phyloP scores from a whole-genome alignment of 2,329 filamentous ascomycete species.

The Colletotrichum spinosum region DNA sequence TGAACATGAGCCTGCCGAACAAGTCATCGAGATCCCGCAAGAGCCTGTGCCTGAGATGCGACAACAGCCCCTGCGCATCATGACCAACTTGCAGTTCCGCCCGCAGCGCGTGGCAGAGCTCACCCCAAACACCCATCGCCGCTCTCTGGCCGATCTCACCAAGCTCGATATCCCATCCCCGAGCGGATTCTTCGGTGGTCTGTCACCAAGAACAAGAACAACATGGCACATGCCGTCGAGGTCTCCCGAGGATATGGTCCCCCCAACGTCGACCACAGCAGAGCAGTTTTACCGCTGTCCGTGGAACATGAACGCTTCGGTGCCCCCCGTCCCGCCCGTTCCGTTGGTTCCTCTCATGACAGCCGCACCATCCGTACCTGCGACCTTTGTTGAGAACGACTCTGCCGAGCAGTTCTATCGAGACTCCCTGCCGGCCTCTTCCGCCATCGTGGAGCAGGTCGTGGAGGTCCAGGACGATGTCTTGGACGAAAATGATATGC shows the following conservation, averaged over 20 bases:
- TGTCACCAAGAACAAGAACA: slow-evolving; percentile 79
- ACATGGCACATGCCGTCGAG: slow-evolving; percentile 80
- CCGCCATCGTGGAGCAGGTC: slow-evolving; percentile 72
- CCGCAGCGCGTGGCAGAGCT: slow-evolving; percentile 46
- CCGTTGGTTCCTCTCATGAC: slow-evolving; percentile 5
- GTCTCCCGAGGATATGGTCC: slow-evolving; percentile 65
- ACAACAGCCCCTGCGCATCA: slow-evolving; percentile 62
- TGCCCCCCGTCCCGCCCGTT: slow-evolving; percentile 46
- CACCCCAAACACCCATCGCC: slow-evolving; percentile 58
- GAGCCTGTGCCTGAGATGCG: slow-evolving; percentile 62
- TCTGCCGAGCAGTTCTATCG: slow-evolving; percentile 53
- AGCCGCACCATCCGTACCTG: slow-evolving; percentile 1
- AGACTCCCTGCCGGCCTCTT: slow-evolving; percentile 46
- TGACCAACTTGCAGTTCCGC: slow-evolving; percentile 54
- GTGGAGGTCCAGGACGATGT: slow-evolving; percentile 67
- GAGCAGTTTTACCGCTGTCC: slow-evolving; percentile 91
- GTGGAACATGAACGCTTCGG: slow-evolving; percentile 68
- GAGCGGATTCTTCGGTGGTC: slow-evolving; percentile 88
- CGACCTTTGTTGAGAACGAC: slow-evolving; percentile 45
- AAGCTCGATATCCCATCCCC: slow-evolving; percentile 91
- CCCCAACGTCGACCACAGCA: slow-evolving; percentile 89
- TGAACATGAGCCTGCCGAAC: slow-evolving; percentile 68
- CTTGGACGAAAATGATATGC: slow-evolving; percentile 70
- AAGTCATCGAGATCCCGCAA: slow-evolving; percentile 59
- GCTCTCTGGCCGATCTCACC: slow-evolving; percentile 78